Evolutionary conservation across 2,329 filamentous ascomycete genomes (phyloP), one percentile per base, ranked within the genome.

Genomic region (Colletotrichum simmondsii): DNA sequence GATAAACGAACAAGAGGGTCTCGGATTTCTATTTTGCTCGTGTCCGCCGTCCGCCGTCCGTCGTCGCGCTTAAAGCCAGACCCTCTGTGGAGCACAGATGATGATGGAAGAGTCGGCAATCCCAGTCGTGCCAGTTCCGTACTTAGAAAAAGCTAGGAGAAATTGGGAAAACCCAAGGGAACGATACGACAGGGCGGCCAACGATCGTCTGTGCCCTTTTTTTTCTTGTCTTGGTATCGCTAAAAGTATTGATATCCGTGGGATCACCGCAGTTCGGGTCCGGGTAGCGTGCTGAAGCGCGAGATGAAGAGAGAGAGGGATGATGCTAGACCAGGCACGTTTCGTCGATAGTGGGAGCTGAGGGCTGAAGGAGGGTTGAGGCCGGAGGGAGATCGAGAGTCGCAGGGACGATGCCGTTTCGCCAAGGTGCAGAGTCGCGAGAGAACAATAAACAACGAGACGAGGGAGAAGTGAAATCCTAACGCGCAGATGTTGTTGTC

Each of bases 251-350:
- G 37, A 42, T 46, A 22, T n/a, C 58, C 19, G 37, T 46, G 16
- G 58, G 58, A 16, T 28, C 59, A 30, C 32, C 37, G 26, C 14
- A 30, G 11, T 26, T 24, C 30, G n/a, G n/a, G 19, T 58, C 19
- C 37, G 11, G 12, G 11, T 19, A 49, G 14, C 28, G 16, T 49
- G 26, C 28, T 28, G 19, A 4, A n/a, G 11, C 42, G 42, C 3
- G 42, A 49, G 42, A 19, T 42, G 37, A 42, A 22, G 16, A 49
- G 42, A 49, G 42, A 46, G 61, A 65, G 61, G 67, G 53, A 65
- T 65, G 61, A 69, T 65, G 67, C 67, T 53, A 26, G 61, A 37
- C 49, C n/a, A 69, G 52, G 60, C 60, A 59, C 67, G 67, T 69
- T 56, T 59, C 67, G 67, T 69, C 67, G 22, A 69, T 69, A 69